phyloP scores from a whole-genome alignment of 768 basidiomycete species.

The Kockovaella imperatae region DNA sequence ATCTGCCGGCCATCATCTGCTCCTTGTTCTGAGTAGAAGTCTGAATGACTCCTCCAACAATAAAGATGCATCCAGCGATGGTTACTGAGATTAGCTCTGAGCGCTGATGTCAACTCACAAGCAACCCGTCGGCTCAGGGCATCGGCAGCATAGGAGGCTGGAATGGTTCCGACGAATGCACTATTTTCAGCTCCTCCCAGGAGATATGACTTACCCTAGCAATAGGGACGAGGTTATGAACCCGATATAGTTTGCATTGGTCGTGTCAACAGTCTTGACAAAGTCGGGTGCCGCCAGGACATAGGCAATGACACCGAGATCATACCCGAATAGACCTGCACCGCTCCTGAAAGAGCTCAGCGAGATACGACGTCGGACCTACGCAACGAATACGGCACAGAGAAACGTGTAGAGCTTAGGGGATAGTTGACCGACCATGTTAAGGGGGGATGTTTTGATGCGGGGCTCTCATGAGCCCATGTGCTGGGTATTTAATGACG shows the following conservation, averaged over 20 bases:
- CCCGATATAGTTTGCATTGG: slow-evolving; percentile 26
- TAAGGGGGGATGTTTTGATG: no score
- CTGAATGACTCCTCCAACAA: slow-evolving; percentile 20
- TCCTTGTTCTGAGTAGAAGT: slow-evolving; percentile 14
- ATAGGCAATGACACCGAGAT: slow-evolving; percentile 39
- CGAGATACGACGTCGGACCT: slow-evolving; percentile 5
- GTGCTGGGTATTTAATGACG: no score
- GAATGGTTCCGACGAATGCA: slow-evolving; percentile 27
- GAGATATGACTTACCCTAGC: slow-evolving; percentile 19
- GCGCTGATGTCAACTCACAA: slow-evolving; percentile 29
- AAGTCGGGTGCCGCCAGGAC: slow-evolving; percentile 36
- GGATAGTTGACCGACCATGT: slow-evolving; percentile 15
- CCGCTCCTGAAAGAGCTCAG: slow-evolving; percentile 9
- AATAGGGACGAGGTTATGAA: slow-evolving; percentile 38
- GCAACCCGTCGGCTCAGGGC: slow-evolving; percentile 16
- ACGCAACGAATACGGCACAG: slow-evolving; percentile 37
- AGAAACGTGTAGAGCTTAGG: slow-evolving; percentile 32
- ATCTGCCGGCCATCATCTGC: slow-evolving; percentile 24
- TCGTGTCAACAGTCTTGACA: slow-evolving; percentile 11
- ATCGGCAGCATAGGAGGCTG: slow-evolving; percentile 49
- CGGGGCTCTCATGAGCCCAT: no score
- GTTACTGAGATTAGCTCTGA: slow-evolving; percentile 50
- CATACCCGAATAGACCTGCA: slow-evolving; percentile 33
- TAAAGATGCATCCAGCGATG: slow-evolving; percentile 13
- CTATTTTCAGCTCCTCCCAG: slow-evolving; percentile 25